Base-by-base conservation (phyloP, 2,329 filamentous ascomycete genomes). In the Teratosphaeria pseudoeucalypti region DNA sequence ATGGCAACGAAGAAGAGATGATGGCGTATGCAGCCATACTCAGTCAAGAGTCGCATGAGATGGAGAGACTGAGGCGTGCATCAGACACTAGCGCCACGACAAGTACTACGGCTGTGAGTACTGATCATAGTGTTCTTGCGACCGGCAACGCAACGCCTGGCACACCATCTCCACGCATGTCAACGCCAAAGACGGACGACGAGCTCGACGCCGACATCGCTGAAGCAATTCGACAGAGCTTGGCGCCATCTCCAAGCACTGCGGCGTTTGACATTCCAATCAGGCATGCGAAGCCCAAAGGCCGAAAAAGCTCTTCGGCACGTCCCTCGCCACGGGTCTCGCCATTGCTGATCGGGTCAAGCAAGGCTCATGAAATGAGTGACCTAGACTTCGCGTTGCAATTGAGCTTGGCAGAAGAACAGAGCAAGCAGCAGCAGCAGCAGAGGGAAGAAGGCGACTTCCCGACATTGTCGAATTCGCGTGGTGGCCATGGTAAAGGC, bases 301-400 rank as follows among this genome's bases (percentile, higher is more conserved):
- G 63, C 32, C 69, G 67, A 34, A 71, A 71, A 52, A 19, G 27
- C 23, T 61, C 64, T 1, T 66, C 67, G 6, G 70, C 70, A 11
- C 62, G 63, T 6, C 23, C 52, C 54, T 67, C 64, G 16, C 66
- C 58, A 19, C 32, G 43, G 12, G 43, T 54, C 34, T 64, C 62
- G 53, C 62, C 62, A 7, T 64, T 71, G 19, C 73, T 62, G 68
- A 74, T 63, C 72, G 74, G 70, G 29, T 63, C 65, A 26, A 72
- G 67, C 66, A 77, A 68, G 70, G 66, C 66, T 1, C 64, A 73
- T 47, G 81, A 84, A 66, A 72, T 81, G 62, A 77, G 79, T 53
- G 84, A 86, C 70, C 67, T 87, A 34, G 82, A 85, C 61, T 82
- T 83, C 68, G 84, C 84, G 0, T 72, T 86, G 62, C 82, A 84